Percentiles rank a stretch among this genome's conserved stretches.
Evolutionary conservation across 2,329 filamentous ascomycete genomes (phyloP).

Genomic region (Epichloe festucae): DNA sequence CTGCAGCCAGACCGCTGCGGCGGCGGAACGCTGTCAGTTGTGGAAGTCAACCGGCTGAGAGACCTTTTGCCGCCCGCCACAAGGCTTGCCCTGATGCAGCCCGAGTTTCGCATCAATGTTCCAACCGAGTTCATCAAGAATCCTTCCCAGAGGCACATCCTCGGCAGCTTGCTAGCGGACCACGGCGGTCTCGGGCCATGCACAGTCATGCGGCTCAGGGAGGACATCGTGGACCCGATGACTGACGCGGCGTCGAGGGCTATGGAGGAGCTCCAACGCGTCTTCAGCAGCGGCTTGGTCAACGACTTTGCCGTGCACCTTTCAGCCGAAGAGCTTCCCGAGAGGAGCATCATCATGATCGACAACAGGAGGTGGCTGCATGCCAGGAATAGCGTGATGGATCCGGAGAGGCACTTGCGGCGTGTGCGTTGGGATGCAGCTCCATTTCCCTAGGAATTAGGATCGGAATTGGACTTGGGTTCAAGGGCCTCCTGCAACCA

Average conservation of each 20-base stretch:
- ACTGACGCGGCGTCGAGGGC: not conserved
- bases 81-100: not conserved
- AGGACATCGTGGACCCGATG: not conserved
- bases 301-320: not conserved
- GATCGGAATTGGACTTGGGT: too few relatives aligned
- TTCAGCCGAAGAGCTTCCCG: not conserved
- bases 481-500: too few relatives aligned
- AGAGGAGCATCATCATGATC: not conserved
- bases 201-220: not conserved
- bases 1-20: not conserved
- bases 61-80: not conserved
- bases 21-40: not conserved
- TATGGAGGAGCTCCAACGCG: not conserved
- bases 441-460: not conserved
- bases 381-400: slow-evolving; percentile 18
- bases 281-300: not conserved
- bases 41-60: not conserved
- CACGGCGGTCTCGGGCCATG: not conserved
- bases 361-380: slow-evolving; percentile 19
- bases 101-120: not conserved
- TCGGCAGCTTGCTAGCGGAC: not conserved
- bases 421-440: slow-evolving; percentile 13
- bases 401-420: slow-evolving; percentile 21
- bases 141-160: not conserved
- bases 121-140: not conserved